Conservation (phyloP, 305 asterid genomes). For the Fraxinus albicans region DNA sequence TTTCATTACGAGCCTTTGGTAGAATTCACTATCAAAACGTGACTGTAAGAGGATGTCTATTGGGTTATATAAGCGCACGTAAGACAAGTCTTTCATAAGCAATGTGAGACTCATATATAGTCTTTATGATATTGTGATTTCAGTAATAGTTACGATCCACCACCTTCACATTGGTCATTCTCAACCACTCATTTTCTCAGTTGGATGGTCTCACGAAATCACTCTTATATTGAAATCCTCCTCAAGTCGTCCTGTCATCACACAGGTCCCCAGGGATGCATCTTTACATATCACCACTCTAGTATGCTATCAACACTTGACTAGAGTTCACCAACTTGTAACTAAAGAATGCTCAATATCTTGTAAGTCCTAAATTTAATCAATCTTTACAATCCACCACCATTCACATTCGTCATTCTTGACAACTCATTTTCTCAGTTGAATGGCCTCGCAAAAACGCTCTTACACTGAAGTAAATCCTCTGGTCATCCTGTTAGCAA, state of each 20-base stretch:
- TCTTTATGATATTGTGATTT: neutral
- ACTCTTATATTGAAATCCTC: neutral
- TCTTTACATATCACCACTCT: neutral
- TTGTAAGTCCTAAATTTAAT: neutral
- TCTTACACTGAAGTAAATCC: neutral
- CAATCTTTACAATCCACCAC: neutral
- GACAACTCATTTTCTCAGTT: no score
- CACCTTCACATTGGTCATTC: neutral
- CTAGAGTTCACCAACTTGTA: neutral
- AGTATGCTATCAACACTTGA: neutral
- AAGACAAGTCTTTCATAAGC: neutral
- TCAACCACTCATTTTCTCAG: neutral
- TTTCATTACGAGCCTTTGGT: neutral
- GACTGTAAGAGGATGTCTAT: neutral
- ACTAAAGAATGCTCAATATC: neutral
- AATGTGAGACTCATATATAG: neutral
- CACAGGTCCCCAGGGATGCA: no score
- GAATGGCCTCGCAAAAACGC: no score
- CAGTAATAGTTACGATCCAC: neutral
- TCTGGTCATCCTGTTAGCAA: neutral
- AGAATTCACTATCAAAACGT: neutral
- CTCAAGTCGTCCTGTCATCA: neutral
- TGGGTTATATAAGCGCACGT: neutral
- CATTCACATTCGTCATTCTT: no score
- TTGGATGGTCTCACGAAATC: neutral